Percentiles rank a stretch among this genome's conserved stretches.
phyloP scores from a whole-genome alignment of 441 rosid species.

The Kokia cookei region DNA sequence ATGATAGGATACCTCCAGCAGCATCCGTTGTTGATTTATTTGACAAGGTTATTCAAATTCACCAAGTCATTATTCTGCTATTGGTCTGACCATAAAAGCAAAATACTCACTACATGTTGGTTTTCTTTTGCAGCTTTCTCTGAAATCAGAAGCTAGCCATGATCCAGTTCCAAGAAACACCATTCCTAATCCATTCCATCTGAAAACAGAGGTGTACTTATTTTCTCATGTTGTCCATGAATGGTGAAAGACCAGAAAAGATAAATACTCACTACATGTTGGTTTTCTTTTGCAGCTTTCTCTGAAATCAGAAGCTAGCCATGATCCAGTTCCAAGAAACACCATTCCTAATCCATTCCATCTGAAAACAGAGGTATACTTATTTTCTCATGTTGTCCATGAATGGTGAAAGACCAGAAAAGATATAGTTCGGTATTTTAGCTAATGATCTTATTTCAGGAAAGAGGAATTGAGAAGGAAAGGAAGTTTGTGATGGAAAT shows the following conservation, averaged over 20 bases:
- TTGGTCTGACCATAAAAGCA: not conserved
- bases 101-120: not conserved
- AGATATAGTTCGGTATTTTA: not conserved
- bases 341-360: slow-evolving; percentile 86
- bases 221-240: not conserved
- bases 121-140: slow-evolving; percentile 54
- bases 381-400: not conserved
- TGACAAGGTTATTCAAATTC: slow-evolving; percentile 56
- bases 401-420: not conserved
- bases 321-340: slow-evolving; percentile 55
- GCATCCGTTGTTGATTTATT: slow-evolving; percentile 57
- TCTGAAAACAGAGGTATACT: slow-evolving; percentile 76
- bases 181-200: slow-evolving; percentile 80
- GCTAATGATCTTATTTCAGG: slow-evolving; percentile 39
- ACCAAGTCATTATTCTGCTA: not conserved
- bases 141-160: slow-evolving; percentile 64
- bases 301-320: slow-evolving; percentile 62
- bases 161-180: slow-evolving; percentile 67
- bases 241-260: not conserved
- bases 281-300: slow-evolving; percentile 54
- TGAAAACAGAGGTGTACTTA: slow-evolving; percentile 69
- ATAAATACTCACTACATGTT: not conserved
- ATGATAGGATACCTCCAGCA: slow-evolving; percentile 82
- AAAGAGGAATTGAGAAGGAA: slow-evolving; percentile 90
- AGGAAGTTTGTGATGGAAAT: slow-evolving; percentile 56